Percentiles rank a stretch among this genome's conserved stretches.
These are phyloP conservation scores for Mycena crocata DNA, from an alignment of 768 basidiomycete genomes.

Conservation along the genomic window DNA sequence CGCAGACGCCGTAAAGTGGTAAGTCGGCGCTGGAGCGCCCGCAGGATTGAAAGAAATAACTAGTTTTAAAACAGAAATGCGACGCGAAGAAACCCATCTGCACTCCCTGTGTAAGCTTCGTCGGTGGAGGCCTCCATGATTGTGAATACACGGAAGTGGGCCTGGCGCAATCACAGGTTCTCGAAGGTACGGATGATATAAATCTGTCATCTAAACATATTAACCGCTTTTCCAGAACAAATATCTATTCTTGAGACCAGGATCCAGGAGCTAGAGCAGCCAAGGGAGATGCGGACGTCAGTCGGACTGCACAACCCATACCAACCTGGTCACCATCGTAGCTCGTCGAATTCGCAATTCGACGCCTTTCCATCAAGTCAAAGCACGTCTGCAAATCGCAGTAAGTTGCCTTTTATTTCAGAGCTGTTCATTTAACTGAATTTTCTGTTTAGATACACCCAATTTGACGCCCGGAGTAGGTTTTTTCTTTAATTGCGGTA, in stretches of 20 bases:
- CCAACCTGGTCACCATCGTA: neutral
- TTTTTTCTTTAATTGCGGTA: neutral
- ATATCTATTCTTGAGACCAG: slow-evolving; percentile 25
- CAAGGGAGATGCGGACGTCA: slow-evolving; percentile 1
- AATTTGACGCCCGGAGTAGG: neutral
- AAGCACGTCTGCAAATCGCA: slow-evolving; percentile 1
- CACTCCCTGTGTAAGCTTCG: slow-evolving; percentile 2
- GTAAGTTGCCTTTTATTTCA: neutral
- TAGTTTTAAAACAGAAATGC: slow-evolving; percentile 21
- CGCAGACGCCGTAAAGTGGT: slow-evolving; percentile 28
- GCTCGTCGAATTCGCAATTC: neutral
- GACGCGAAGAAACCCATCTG: slow-evolving; percentile 25
- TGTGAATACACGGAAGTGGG: slow-evolving; percentile 25
- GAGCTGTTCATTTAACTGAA: neutral
- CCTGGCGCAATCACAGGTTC: slow-evolving; percentile 12
- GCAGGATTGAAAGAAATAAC: too few relatives aligned
- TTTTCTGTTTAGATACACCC: neutral
- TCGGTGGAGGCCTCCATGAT: slow-evolving; percentile 18
- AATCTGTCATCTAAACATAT: neutral
- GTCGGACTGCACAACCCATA: slow-evolving; percentile 22
- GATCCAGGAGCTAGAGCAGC: slow-evolving; percentile 20
- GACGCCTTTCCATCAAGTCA: neutral
- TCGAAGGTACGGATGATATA: slow-evolving; percentile 11
- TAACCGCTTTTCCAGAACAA: slow-evolving; percentile 16
- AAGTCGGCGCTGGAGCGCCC: neutral